phyloP scores from a whole-genome alignment of 1,284 basidiomycete genomes.

The Mycena citricolor region DNA sequence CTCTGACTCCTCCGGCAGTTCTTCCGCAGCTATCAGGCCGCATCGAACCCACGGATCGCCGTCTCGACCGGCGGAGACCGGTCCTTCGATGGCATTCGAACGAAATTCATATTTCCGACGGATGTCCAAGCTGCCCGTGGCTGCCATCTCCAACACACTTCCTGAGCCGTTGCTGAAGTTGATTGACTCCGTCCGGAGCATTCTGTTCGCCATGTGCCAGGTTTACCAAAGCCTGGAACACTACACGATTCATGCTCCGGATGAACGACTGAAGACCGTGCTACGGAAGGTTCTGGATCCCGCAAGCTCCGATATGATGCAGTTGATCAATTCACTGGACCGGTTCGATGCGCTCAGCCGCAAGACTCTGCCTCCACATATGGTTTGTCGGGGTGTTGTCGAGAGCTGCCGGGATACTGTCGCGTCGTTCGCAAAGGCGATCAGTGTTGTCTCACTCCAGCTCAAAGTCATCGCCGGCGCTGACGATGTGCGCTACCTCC shows the following conservation, averaged over 20 bases:
- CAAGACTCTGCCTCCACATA: conserved; percentile 65
- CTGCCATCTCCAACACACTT: conserved; percentile 67
- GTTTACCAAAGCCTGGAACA: conserved; percentile 89
- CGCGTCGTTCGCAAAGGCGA: conserved; percentile 83
- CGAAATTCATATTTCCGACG: conserved; percentile 94
- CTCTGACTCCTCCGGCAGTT: conserved; percentile 42
- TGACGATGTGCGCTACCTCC: conserved; percentile 85
- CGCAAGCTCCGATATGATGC: conserved; percentile 79
- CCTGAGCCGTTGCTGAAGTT: conserved; percentile 74
- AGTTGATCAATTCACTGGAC: conserved; percentile 88
- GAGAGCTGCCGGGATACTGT: conserved; percentile 87
- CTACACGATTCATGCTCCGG: conserved; percentile 83
- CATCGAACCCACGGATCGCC: conserved; percentile 39
- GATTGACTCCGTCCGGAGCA: conserved; percentile 86
- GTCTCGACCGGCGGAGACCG: conserved; percentile 31
- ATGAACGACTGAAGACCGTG: conserved; percentile 83
- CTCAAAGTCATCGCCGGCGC: conserved; percentile 73
- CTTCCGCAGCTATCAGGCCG: conserved; percentile 28
- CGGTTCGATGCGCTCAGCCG: conserved; percentile 87
- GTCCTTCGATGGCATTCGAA: conserved; percentile 71
- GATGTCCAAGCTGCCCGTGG: conserved; percentile 70
- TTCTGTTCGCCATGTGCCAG: conserved; percentile 92
- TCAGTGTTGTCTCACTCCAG: conserved; percentile 81
- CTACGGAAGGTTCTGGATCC: conserved; percentile 85
- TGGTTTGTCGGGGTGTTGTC: conserved; percentile 78